phyloP scores from a whole-genome alignment of 1,139 yeast genomes.

The Arxiozyma bovina region DNA sequence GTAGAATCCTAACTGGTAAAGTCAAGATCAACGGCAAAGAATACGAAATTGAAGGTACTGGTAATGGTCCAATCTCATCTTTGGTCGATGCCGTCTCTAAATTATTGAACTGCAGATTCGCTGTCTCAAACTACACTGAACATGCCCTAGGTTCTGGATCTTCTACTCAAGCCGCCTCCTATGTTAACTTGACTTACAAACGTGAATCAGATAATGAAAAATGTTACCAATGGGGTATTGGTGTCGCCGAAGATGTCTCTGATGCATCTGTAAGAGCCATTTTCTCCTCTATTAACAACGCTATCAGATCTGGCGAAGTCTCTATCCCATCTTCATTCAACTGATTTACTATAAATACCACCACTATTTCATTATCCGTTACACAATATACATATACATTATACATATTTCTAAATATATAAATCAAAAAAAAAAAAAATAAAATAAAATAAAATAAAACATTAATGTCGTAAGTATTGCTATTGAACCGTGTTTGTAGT shows the following conservation, averaged over 20 bases:
- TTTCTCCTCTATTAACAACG: conserved; percentile 57
- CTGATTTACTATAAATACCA: background rate
- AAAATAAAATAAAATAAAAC: too few relatives aligned
- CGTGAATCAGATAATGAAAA: conserved; percentile 37
- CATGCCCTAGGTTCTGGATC: conserved; percentile 89
- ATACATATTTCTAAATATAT: background rate
- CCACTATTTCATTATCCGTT: too few relatives aligned
- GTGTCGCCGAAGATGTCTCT: conserved; percentile 86
- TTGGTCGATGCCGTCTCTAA: conserved; percentile 71
- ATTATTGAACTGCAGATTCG: conserved; percentile 49
- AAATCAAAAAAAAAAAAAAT: background rate
- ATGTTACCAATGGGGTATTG: conserved; percentile 80
- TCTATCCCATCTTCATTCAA: conserved; percentile 15
- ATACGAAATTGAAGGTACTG: conserved; percentile 52
- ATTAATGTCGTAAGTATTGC: too few relatives aligned
- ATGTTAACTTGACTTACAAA: conserved; percentile 53
- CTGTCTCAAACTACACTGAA: conserved; percentile 80
- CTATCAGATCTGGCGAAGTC: conserved; percentile 30
- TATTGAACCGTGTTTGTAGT: too few relatives aligned
- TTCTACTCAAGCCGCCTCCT: conserved; percentile 82
- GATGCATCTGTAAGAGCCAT: conserved; percentile 81
- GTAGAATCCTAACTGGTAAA: conserved; percentile 44
- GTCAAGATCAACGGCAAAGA: conserved; percentile 38
- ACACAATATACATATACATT: too few relatives aligned
- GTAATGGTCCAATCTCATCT: conserved; percentile 95